Evolutionary conservation across 805 yeast genomes (phyloP).

Genomic region (Diddensiella caesifluorescens): DNA sequence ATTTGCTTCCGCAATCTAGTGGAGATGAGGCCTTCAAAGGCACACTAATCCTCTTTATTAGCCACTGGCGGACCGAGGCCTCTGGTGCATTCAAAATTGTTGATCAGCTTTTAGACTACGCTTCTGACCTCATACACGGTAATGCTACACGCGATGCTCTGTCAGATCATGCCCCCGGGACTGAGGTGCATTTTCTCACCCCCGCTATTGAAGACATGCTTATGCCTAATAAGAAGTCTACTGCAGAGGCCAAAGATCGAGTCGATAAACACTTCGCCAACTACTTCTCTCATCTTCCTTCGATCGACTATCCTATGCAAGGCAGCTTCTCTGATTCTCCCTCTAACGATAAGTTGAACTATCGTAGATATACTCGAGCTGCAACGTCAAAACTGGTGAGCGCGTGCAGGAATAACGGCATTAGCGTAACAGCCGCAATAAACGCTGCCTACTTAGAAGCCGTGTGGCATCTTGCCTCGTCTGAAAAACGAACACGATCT

Average conservation of each 20-base stretch:
- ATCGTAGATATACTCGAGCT: neutral
- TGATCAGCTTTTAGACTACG: neutral
- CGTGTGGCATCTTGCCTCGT: neutral
- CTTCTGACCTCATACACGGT: neutral
- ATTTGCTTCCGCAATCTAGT: neutral
- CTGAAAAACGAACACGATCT: neutral
- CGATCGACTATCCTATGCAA: neutral
- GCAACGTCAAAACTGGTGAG: neutral
- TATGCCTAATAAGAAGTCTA: neutral
- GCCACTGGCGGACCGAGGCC: neutral
- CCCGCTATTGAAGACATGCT: neutral
- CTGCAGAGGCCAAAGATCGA: neutral
- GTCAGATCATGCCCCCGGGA: neutral
- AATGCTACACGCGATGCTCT: neutral
- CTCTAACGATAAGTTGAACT: neutral
- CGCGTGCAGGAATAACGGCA: neutral
- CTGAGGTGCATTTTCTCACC: neutral
- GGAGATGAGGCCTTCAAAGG: neutral
- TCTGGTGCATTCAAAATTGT: neutral
- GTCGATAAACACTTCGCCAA: neutral
- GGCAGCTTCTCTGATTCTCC: neutral
- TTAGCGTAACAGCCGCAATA: neutral
- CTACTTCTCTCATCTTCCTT: neutral
- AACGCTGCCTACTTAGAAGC: neutral
- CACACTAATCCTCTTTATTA: neutral